Percentiles rank a stretch among this genome's conserved stretches.
These are phyloP conservation scores for Penstemon barbatus DNA, from an alignment of 257 asterid species.

Conservation along the genomic window DNA sequence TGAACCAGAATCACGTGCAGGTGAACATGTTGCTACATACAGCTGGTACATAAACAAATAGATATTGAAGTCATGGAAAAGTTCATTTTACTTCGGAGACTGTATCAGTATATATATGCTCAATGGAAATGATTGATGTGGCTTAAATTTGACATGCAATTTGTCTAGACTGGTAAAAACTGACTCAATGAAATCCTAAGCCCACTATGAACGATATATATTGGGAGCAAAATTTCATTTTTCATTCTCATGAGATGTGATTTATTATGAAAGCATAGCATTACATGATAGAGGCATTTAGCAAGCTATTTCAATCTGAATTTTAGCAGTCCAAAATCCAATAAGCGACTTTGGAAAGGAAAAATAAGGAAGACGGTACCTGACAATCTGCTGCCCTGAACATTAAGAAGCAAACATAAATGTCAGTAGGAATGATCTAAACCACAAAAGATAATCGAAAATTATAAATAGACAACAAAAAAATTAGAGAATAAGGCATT, in stretches of 20 bases:
- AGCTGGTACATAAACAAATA: constrained; percentile 45
- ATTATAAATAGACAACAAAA: background rate
- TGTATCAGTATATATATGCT: background rate
- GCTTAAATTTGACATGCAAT: background rate
- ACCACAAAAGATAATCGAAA: constrained; percentile 8
- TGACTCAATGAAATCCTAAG: background rate
- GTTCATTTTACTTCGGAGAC: background rate
- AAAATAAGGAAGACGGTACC: constrained; percentile 40
- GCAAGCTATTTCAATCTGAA: constrained; percentile 18
- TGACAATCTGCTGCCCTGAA: constrained; percentile 90
- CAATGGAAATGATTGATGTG: background rate
- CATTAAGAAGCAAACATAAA: constrained; percentile 35
- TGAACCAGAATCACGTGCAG: constrained; percentile 71
- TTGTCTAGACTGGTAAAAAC: background rate
- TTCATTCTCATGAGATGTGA: background rate
- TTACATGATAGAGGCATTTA: background rate
- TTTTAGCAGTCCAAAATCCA: constrained; percentile 9
- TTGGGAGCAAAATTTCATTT: background rate
- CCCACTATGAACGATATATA: background rate
- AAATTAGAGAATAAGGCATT: background rate
- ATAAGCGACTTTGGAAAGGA: constrained; percentile 9
- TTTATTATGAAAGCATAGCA: too few species aligned
- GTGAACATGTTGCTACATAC: constrained; percentile 89
- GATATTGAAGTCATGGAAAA: background rate
- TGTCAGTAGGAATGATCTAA: constrained; percentile 32